Conservation (phyloP, 176 grass and related monocot genomes). For the Hsuehochloa calcarea region DNA sequence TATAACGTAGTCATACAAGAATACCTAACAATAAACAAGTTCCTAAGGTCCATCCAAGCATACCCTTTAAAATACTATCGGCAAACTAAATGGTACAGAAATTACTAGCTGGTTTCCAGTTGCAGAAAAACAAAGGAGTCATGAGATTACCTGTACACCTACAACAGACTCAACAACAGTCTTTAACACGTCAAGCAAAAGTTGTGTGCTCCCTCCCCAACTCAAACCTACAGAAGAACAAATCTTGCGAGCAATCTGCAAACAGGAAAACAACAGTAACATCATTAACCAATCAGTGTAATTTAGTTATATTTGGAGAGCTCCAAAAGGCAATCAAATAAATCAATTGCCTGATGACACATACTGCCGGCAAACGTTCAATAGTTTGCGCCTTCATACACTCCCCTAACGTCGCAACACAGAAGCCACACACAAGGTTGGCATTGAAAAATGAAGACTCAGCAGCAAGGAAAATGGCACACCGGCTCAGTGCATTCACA, state of each 20-base stretch:
- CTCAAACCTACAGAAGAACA: conserved; percentile 56
- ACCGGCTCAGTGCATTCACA: conserved; percentile 54
- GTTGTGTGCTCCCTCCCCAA: conserved; percentile 40
- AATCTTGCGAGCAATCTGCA: conserved; percentile 64
- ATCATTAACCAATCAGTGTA: conserved; percentile 9
- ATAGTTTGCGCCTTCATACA: conserved; percentile 34
- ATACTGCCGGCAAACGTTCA: conserved; percentile 54
- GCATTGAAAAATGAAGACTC: conserved; percentile 36
- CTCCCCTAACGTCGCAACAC: conserved; percentile 28
- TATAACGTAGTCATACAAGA: background rate
- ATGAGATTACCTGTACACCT: conserved; percentile 52
- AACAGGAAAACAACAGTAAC: conserved; percentile 13
- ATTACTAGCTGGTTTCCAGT: background rate
- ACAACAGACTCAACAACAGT: conserved; percentile 31
- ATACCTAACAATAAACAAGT: background rate
- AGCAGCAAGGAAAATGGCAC: conserved; percentile 50
- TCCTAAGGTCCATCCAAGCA: background rate
- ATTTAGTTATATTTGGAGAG: conserved; percentile 12
- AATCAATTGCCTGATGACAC: conserved; percentile 29
- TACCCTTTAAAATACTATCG: background rate
- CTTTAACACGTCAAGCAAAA: conserved; percentile 54
- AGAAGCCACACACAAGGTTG: conserved; percentile 49
- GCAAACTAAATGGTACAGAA: background rate
- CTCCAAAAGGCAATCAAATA: background rate
- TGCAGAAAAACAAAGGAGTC: background rate